A percentile compares a stretch with the other conserved stretches of the same genome.
Conservation (phyloP, 805 yeast genomes). For the Starmerella scarabaei region DNA sequence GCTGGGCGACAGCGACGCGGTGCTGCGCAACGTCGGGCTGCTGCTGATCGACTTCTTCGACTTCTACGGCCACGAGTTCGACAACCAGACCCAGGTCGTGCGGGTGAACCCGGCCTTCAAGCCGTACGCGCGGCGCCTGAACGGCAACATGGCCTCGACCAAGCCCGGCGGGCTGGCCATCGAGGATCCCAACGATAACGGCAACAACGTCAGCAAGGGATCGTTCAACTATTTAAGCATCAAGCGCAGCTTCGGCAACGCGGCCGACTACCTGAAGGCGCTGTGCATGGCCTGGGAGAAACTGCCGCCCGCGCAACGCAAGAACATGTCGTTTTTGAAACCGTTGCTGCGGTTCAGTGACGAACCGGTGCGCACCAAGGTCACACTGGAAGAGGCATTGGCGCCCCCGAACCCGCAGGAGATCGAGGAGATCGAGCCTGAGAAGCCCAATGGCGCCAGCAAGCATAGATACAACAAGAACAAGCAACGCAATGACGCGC, state of each 20-base stretch:
- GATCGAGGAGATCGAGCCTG: background rate
- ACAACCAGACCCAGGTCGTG: slow-evolving; percentile 66
- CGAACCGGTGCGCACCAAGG: slow-evolving; percentile 3
- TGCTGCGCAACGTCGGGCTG: slow-evolving; percentile 64
- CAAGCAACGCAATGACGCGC: background rate
- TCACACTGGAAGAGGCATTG: slow-evolving; percentile 4
- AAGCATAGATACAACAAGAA: no score
- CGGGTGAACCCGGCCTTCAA: slow-evolving; percentile 46
- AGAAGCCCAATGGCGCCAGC: background rate
- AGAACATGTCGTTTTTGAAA: slow-evolving; percentile 15
- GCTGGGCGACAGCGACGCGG: background rate
- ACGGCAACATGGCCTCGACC: slow-evolving; percentile 38
- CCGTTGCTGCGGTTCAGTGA: slow-evolving; percentile 12
- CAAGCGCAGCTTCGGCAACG: slow-evolving; percentile 52
- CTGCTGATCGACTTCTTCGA: slow-evolving; percentile 84
- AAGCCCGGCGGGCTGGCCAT: slow-evolving; percentile 50
- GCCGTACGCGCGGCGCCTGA: slow-evolving; percentile 46
- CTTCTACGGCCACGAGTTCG: slow-evolving; percentile 78
- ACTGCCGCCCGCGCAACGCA: background rate
- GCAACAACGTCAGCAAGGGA: slow-evolving; percentile 77
- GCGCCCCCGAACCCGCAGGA: background rate
- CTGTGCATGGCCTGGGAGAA: slow-evolving; percentile 9
- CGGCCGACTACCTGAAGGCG: slow-evolving; percentile 18
- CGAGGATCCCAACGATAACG: slow-evolving; percentile 76
- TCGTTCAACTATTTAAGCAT: slow-evolving; percentile 68